Base-by-base conservation (phyloP, 495 filamentous ascomycete genomes). In the Aspergillus sclerotioniger region DNA sequence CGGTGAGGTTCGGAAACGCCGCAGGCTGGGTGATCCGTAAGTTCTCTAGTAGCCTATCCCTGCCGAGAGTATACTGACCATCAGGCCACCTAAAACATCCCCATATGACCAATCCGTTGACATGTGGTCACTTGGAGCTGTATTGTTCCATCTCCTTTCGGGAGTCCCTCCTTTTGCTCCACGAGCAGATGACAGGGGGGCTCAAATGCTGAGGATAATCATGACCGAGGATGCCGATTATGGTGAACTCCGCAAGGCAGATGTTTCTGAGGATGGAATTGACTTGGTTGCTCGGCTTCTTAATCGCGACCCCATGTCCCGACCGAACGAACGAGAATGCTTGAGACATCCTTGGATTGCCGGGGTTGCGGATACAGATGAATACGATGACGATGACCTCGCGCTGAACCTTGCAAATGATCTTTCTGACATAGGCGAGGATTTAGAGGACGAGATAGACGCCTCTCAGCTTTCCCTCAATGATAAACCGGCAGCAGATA, bases 61-160 rank as follows among this genome's bases (percentile, higher is more conserved):
- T 17, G 15, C 47, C 41, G 16, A 51, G 31, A 20, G 8, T 19
- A 29, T 49, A 48, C 71, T 72, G 55, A 77, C 56, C 19, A 20
- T 39, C 46, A 80, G 77, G 32, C 72, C 70, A 0, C 65, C 72
- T 0, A 76, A 76, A 67, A 78, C 77, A 8, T 76, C 74, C 51
- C 82, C 88, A 8, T 98, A 98, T 69, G 86, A 84, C 62, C 88
- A 96, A 51, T 88, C 90, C 4, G 90, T 97, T 19, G 94, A 98
- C 65, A 88, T 94, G 60, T 98, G 92, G 92, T 96, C 93, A 12
- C 81, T 96, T 43, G 95, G 89, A 32, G 93, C 90, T 33, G 94
- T 98, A 0, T 74, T 98, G 6, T 98, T 89, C 71, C 90, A 88
- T 61, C 72, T 91, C 19, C 76, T 98, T 17, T 90, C 83, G 13